Conservation (phyloP, 352 stramenopile species). For the Phytophthora cajani region DNA sequence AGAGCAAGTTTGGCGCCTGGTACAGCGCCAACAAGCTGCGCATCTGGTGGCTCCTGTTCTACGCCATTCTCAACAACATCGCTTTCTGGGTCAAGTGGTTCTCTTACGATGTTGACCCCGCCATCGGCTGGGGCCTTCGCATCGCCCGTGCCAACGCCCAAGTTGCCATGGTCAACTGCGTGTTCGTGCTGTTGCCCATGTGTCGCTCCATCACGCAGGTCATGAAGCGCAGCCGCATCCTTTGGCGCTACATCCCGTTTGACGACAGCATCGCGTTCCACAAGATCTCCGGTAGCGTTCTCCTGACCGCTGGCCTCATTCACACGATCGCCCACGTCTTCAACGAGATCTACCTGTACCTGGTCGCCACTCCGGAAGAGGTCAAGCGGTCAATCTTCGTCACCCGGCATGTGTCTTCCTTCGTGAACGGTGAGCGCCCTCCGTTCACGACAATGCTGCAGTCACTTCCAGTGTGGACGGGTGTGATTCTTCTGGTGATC, state of each 20-base stretch:
- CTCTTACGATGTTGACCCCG: constrained; percentile 74
- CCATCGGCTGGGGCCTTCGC: constrained; percentile 74
- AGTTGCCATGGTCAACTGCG: constrained; percentile 78
- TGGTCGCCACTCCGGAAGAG: constrained; percentile 68
- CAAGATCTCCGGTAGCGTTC: constrained; percentile 72
- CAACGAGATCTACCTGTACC: constrained; percentile 79
- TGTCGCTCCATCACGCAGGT: constrained; percentile 78
- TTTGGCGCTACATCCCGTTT: constrained; percentile 83
- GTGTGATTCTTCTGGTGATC: constrained; percentile 72
- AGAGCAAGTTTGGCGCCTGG: constrained; percentile 70
- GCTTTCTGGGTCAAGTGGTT: constrained; percentile 84
- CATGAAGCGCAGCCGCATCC: constrained; percentile 66
- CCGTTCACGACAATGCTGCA: constrained; percentile 76
- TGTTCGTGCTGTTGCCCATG: constrained; percentile 83
- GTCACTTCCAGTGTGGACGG: constrained; percentile 72
- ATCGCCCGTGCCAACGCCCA: constrained; percentile 78
- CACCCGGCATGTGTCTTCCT: constrained; percentile 54
- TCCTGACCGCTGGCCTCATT: constrained; percentile 62
- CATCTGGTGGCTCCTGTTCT: constrained; percentile 83
- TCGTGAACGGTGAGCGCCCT: constrained; percentile 54
- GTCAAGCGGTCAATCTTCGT: constrained; percentile 69
- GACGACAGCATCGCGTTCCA: constrained; percentile 85
- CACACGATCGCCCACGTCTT: constrained; percentile 72
- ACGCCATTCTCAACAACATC: constrained; percentile 68
- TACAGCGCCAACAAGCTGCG: constrained; percentile 79